These are phyloP conservation scores for Fusarium phyllophilum DNA, from an alignment of 2,329 filamentous ascomycete species.

Conservation along the genomic window DNA sequence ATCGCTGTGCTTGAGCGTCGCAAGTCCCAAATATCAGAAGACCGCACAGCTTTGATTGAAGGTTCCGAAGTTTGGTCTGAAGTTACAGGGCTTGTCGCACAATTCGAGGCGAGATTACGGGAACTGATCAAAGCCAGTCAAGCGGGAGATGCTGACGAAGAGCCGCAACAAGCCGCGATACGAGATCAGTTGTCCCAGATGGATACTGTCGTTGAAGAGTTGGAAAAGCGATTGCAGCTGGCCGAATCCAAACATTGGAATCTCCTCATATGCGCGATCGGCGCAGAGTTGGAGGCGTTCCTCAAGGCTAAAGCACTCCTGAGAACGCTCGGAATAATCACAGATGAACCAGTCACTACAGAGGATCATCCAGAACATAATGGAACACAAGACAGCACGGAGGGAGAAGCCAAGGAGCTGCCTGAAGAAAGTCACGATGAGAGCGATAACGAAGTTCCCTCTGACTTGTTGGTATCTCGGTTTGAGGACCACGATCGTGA, in stretches of 20 bases:
- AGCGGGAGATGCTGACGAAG: constrained; percentile 47
- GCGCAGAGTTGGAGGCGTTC: constrained; percentile 77
- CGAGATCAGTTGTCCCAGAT: constrained; percentile 65
- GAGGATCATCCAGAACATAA: constrained; percentile 1
- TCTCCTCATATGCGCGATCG: constrained; percentile 77
- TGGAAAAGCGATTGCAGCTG: constrained; percentile 64
- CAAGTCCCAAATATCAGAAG: constrained; percentile 66
- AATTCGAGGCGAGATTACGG: constrained; percentile 73
- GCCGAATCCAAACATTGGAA: constrained; percentile 76
- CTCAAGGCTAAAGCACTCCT: constrained; percentile 68
- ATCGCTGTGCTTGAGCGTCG: constrained; percentile 64
- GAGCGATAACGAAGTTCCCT: constrained; percentile 57
- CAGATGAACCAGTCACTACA: constrained; percentile 11
- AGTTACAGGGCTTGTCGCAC: constrained; percentile 66
- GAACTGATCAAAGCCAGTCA: constrained; percentile 58
- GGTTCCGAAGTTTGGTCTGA: constrained; percentile 75
- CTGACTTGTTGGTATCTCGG: constrained; percentile 52
- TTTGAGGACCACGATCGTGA: constrained; percentile 41
- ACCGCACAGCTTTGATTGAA: constrained; percentile 73
- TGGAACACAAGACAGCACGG: neutral
- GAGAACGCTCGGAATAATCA: constrained; percentile 24
- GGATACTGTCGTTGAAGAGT: constrained; percentile 61
- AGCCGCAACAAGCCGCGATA: constrained; percentile 53
- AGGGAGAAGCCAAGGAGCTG: neutral
- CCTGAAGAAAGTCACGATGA: constrained; percentile 40